Conservation (phyloP, 495 filamentous ascomycete species). For the Aspergillus nidulans region DNA sequence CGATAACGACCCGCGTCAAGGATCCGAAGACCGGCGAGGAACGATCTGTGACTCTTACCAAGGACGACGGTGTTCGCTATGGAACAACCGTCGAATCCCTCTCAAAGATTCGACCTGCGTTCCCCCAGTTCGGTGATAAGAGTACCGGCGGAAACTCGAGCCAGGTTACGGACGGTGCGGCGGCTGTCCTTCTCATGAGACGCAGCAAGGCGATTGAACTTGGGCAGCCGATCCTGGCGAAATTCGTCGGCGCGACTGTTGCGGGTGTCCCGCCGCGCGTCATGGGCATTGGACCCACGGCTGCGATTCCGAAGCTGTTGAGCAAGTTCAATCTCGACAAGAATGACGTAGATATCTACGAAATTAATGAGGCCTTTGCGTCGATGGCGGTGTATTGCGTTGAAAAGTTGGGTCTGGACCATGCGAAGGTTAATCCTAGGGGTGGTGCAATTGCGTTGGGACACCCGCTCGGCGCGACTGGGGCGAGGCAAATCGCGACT, state of each 20-base stretch:
- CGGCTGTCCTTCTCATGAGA: constrained; percentile 89
- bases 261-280: constrained; percentile 85
- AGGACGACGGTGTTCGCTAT: constrained; percentile 83
- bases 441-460: constrained; percentile 73
- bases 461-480: constrained; percentile 72
- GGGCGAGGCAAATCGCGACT: constrained; percentile 75
- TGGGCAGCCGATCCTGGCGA: constrained; percentile 87
- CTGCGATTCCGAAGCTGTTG: constrained; percentile 93
- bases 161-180: constrained; percentile 94
- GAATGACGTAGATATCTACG: constrained; percentile 80
- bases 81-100: constrained; percentile 83
- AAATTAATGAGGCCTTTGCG: constrained; percentile 97
- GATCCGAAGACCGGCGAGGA: constrained; percentile 78
- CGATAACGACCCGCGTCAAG: constrained; percentile 76
- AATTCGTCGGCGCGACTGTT: constrained; percentile 89
- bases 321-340: constrained; percentile 72
- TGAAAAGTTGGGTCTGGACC: constrained; percentile 70
- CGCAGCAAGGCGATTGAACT: constrained; percentile 82
- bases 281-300: constrained; percentile 94
- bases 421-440: constrained; percentile 78
- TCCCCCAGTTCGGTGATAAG: constrained; percentile 80
- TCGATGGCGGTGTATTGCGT: constrained; percentile 95
- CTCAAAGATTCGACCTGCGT: constrained; percentile 83
- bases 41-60: constrained; percentile 68
- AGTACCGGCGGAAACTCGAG: constrained; percentile 93